Base-by-base conservation (phyloP, 1,139 yeast genomes). In the Geotrichum australiense region DNA sequence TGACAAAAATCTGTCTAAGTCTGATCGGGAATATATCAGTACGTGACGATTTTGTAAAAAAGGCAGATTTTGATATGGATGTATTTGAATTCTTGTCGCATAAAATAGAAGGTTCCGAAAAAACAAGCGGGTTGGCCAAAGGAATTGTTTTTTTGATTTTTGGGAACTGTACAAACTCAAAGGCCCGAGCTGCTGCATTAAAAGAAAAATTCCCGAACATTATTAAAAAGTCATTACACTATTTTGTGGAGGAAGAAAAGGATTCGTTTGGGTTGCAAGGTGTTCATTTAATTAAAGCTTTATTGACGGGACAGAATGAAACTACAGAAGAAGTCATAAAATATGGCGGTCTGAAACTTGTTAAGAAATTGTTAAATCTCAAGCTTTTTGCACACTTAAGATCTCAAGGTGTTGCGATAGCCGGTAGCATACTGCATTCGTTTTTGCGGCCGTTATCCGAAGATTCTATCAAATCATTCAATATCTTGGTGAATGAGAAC, bases 181-280 rank as follows among this genome's bases (percentile, higher is more conserved):
- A 35, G 8, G 48, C 40, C n/a, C 25, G n/a, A 8, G 53, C 47
- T 4, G 33, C 38, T 8, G 27, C 23, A 10, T 30, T 54, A 12
- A 29, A 51, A 5, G 31, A 41, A n/a, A 30, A 29, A 1, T 31
- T 34, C 27, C 52, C 54, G 1, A 28, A 36, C 3, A 20, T 52
- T 8, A 36, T 47, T 16, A 35, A 33, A 5, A 8, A 36, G 4
- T 38, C 44, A 10, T 37, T 49, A 42, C 14, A 31, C 5, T 19
- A 23, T 11, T 28, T 41, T 12, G 20, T 40, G 11, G 26, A 29
- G 2, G 21, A 18, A 6, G 45, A 46, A 26, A 39, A 20, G 29
- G 44, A 46, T 35, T 50, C 54, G 4, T 48, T 47, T 37, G 57
- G 50, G 33, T 42, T 55, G 11, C 61, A 56, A 41, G 49, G 53